phyloP scores from a whole-genome alignment of 345 rosid species.

The Populus nigra region DNA sequence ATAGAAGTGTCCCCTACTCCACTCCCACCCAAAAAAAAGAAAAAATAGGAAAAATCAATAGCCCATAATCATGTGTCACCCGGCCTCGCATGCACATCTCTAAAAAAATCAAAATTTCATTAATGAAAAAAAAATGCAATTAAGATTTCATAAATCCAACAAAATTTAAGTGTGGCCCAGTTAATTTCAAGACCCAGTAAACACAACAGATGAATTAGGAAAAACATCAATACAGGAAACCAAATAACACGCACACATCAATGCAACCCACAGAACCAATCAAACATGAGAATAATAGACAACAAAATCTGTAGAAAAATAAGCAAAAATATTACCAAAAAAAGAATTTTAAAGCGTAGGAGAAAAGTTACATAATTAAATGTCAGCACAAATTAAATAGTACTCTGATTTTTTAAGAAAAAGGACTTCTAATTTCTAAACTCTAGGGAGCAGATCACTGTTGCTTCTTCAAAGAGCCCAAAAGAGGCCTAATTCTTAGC shows the following conservation, averaged over 20 bases:
- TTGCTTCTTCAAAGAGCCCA: conserved; percentile 2
- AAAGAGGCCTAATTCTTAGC: conserved; percentile 34
- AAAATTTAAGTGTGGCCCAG: neutral
- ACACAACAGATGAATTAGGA: neutral
- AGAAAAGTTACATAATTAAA: neutral
- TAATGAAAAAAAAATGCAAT: neutral
- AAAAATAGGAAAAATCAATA: no score
- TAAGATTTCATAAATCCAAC: neutral
- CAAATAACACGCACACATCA: neutral
- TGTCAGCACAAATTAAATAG: neutral
- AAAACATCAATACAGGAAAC: neutral
- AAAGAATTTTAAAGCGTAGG: neutral
- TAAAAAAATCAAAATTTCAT: no score
- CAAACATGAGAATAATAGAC: neutral
- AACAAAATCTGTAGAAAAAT: neutral
- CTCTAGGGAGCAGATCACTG: conserved; percentile 19
- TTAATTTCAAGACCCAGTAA: neutral
- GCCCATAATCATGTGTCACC: no score
- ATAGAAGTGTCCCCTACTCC: no score
- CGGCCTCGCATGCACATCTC: no score
- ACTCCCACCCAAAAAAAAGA: neutral
- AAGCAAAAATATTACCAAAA: neutral
- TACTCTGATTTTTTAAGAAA: neutral
- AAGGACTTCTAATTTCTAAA: neutral
- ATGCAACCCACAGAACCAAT: neutral